Base-by-base conservation (phyloP, 2,329 filamentous ascomycete species). In the Aspergillus tanneri region DNA sequence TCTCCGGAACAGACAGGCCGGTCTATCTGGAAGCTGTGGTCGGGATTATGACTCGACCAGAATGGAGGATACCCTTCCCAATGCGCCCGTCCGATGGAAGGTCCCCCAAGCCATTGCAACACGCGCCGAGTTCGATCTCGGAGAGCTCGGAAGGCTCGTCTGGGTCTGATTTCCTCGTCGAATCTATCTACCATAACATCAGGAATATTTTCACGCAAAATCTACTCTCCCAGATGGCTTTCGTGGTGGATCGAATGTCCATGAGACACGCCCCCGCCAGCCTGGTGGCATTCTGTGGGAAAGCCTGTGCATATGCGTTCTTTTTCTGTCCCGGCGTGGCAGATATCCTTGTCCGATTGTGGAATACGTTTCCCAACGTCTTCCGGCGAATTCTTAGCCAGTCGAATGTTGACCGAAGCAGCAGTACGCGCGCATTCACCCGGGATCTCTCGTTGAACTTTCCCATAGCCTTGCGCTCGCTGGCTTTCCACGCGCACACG, bases 261-360 rank as follows among this genome's bases (percentile, higher is more conserved):
- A 75, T 88, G 60, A 82, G 88, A 40, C 86, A 90, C 61, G 82
- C 83, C 8, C 80, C 83, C 30, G 81, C 82, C 32, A 86, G 83
- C 58, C 68, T 90, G 49, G 88, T 96, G 49, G 86, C 87, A 23
- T 96, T 96, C 65, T 90, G 88, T 45, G 91, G 89, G 50, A 95
- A 93, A 70, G 88, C 90, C 3, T 92, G 88, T 62, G 90, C 91
- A 2, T 96, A 95, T 68, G 90, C 89, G 23, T 96, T 95, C 69
- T 93, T 92, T 72, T 96, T 95, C 62, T 91, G 88, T 22, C 89
- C 90, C 0, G 89, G 89, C 4, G 82, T 95, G 46, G 87, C 89
- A 6, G 90, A 95, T 62, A 82, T 95, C 42, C 76, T 96, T 40
- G 82, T 92, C 21, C 83, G 90, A 12, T 74, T 96, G 4, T 96